phyloP scores from a whole-genome alignment of 2,329 filamentous ascomycete species.

The Calonectria hongkongensis region DNA sequence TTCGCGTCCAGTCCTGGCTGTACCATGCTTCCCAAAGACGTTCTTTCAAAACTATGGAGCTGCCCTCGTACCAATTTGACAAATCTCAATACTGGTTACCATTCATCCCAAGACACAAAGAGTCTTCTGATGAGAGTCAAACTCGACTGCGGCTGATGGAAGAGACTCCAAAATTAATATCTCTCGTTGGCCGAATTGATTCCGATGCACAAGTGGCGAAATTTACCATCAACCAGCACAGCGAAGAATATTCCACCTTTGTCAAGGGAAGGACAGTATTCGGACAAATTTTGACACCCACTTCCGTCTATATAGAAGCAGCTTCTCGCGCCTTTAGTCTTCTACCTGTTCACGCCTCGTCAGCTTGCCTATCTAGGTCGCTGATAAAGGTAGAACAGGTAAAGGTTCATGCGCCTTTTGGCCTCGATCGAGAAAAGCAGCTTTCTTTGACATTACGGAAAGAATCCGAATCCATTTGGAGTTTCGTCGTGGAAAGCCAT shows the following conservation, averaged over 20 bases:
- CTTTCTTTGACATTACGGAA: not conserved
- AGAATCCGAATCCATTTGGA: not conserved
- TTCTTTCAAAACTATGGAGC: not conserved
- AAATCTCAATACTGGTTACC: slow-evolving; percentile 4
- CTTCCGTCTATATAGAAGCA: slow-evolving; percentile 5
- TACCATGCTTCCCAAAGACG: slow-evolving; percentile 2
- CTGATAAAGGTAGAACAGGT: slow-evolving; percentile 10
- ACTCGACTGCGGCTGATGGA: not conserved
- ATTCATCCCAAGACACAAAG: slow-evolving; percentile 1
- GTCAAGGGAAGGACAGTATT: slow-evolving; percentile 3
- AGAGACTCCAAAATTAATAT: not conserved
- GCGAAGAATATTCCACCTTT: not conserved
- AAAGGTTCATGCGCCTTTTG: slow-evolving; percentile 14
- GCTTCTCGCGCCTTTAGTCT: not conserved
- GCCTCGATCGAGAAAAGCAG: not conserved
- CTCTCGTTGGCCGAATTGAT: not conserved
- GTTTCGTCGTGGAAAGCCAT: not conserved
- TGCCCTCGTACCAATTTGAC: slow-evolving; percentile 10
- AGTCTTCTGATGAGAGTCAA: not conserved
- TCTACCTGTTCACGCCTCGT: not conserved
- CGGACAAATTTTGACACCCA: slow-evolving; percentile 1
- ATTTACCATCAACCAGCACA: slow-evolving; percentile 8
- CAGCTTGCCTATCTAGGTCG: not conserved
- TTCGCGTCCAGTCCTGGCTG: slow-evolving; percentile 2
- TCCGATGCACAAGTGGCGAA: not conserved